These are phyloP conservation scores for Telopea speciosissima DNA, from an alignment of 177 flowering plant species.

Conservation along the genomic window DNA sequence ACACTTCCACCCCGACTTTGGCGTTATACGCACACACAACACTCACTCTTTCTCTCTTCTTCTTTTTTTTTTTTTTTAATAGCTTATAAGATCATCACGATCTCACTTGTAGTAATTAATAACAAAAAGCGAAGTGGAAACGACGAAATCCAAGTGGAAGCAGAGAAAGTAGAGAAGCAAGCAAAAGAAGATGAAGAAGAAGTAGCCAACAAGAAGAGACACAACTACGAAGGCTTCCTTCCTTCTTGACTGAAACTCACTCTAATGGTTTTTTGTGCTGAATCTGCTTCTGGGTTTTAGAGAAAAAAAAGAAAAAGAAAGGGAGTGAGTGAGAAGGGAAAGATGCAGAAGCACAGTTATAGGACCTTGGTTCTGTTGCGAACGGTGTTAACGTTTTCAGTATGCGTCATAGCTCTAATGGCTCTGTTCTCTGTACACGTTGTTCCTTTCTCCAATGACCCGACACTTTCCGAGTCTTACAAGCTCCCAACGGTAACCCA, in stretches of 20 bases:
- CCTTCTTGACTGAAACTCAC: neutral
- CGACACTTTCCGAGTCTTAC: constrained; percentile 34
- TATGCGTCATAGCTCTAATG: constrained; percentile 43
- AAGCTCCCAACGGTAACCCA: constrained; percentile 44
- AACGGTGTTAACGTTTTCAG: constrained; percentile 49
- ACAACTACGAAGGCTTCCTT: too few species aligned
- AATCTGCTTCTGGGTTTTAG: neutral
- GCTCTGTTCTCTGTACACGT: constrained; percentile 56
- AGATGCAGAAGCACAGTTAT: constrained; percentile 47
- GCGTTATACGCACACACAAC: neutral
- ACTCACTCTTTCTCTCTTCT: neutral
- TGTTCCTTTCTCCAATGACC: constrained; percentile 38
- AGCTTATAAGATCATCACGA: neutral
- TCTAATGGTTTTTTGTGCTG: neutral
- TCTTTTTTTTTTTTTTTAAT: too few species aligned
- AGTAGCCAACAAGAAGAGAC: neutral
- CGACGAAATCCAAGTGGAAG: neutral
- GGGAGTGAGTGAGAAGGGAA: too few species aligned
- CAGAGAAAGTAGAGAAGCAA: neutral
- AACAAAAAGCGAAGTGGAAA: neutral
- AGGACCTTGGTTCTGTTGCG: constrained; percentile 31
- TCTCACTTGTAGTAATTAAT: neutral
- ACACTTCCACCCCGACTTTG: neutral
- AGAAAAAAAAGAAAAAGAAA: too few species aligned
- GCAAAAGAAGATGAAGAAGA: neutral